Conservation (phyloP, 371 early-diverging fungal genomes). For the Saksenaea vasiformis region DNA sequence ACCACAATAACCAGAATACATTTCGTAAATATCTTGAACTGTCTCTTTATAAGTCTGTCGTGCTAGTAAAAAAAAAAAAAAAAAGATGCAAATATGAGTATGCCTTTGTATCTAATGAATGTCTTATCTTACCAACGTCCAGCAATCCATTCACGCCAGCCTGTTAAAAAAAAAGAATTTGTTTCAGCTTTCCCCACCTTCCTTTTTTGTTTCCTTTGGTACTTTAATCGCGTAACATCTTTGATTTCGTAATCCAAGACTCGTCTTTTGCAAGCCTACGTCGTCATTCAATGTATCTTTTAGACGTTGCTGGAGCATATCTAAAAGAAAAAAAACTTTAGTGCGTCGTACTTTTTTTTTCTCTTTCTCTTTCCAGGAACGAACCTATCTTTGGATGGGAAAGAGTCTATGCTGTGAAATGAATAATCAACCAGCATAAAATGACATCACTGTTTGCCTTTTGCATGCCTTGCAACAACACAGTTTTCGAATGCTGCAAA, state of each 20-base stretch:
- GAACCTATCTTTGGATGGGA: conserved; percentile 27
- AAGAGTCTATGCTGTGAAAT: no score
- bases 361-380: neutral
- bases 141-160: conserved; percentile 85
- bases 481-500: conserved; percentile 31
- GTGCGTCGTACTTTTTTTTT: neutral
- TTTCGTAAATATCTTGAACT: conserved; percentile 79
- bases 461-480: conserved; percentile 46
- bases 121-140: conserved; percentile 75
- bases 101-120: neutral
- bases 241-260: conserved; percentile 81
- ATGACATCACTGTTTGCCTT: conserved; percentile 15
- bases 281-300: conserved; percentile 67
- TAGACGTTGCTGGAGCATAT: conserved; percentile 42
- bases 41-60: conserved; percentile 86
- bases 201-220: neutral
- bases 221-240: conserved; percentile 81
- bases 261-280: conserved; percentile 66
- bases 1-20: conserved; percentile 64
- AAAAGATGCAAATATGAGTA: neutral
- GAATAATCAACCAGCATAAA: neutral
- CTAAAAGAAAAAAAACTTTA: conserved; percentile 31
- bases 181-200: neutral
- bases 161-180: conserved; percentile 25
- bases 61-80: conserved; percentile 35